phyloP scores from a whole-genome alignment of 352 stramenopile genomes.

The Phytophthora pisi region DNA sequence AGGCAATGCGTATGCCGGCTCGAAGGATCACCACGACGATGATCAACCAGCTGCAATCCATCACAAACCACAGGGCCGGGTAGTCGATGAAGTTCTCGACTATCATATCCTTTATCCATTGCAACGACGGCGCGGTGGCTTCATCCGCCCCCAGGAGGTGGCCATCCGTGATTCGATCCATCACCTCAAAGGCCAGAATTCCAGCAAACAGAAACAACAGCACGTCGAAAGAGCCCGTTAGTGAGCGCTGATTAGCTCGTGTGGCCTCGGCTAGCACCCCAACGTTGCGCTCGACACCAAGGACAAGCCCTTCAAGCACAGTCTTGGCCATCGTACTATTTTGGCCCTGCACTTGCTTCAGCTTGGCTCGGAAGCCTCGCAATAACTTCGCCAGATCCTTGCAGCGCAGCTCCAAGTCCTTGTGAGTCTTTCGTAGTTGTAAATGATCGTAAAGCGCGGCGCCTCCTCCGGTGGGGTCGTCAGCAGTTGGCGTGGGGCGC shows the following conservation, averaged over 20 bases:
- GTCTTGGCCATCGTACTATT: slow-evolving; percentile 82
- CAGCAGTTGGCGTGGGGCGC: slow-evolving; percentile 63
- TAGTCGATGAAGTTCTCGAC: slow-evolving; percentile 44
- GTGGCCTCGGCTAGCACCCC: slow-evolving; percentile 58
- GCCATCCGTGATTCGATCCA: slow-evolving; percentile 95
- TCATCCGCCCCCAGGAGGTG: slow-evolving; percentile 83
- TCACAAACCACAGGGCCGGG: slow-evolving; percentile 56
- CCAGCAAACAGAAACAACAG: slow-evolving; percentile 92
- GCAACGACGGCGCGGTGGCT: slow-evolving; percentile 42
- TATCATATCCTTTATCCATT: slow-evolving; percentile 62
- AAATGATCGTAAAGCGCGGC: slow-evolving; percentile 93
- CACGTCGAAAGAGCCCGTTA: slow-evolving; percentile 82
- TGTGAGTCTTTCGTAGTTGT: slow-evolving; percentile 86
- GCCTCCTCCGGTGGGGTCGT: slow-evolving; percentile 75
- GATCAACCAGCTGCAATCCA: slow-evolving; percentile 57
- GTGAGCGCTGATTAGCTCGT: slow-evolving; percentile 71
- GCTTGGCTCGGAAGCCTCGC: slow-evolving; percentile 87
- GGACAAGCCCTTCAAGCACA: slow-evolving; percentile 65
- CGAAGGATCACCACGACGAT: slow-evolving; percentile 44
- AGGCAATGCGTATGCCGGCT: slow-evolving; percentile 44
- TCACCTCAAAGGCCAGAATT: slow-evolving; percentile 93
- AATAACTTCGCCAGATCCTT: slow-evolving; percentile 95
- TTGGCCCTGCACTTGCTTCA: slow-evolving; percentile 87
- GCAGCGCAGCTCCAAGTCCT: slow-evolving; percentile 88
- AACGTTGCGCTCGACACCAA: slow-evolving; percentile 69